Conservation (phyloP, 768 basidiomycete species). For the Lentinula aciculospora region DNA sequence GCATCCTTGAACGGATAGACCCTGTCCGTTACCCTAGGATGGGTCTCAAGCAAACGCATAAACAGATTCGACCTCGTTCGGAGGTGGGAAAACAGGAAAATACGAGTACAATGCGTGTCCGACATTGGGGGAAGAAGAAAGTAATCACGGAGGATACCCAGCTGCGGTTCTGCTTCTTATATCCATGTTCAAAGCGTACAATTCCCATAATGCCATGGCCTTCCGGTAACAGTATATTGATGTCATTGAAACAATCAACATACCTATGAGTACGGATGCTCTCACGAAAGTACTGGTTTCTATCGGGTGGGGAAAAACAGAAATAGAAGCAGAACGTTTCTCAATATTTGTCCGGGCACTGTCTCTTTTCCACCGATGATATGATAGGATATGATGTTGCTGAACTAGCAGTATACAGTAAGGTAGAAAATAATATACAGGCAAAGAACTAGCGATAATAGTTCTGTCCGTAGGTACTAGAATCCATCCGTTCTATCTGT, state of each 20-base stretch:
- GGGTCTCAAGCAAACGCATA: neutral
- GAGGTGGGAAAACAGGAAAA: conserved; percentile 2
- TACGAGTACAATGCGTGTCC: neutral
- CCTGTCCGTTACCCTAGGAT: neutral
- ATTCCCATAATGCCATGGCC: neutral
- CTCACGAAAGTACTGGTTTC: neutral
- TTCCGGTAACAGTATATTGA: neutral
- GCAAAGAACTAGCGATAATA: no score
- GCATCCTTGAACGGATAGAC: conserved; percentile 2
- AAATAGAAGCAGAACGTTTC: no score
- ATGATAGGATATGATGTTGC: no score
- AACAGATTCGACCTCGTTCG: conserved; percentile 5
- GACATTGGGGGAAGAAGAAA: neutral
- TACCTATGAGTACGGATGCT: neutral
- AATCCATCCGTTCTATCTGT: neutral
- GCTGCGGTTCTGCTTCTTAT: neutral
- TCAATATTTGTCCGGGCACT: no score
- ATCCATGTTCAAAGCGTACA: neutral
- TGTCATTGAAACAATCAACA: neutral
- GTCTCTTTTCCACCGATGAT: neutral
- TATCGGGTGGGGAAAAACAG: no score
- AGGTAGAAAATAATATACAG: neutral
- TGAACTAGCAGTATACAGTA: neutral
- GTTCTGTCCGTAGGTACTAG: neutral
- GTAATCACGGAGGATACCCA: neutral